phyloP scores from a whole-genome alignment of 495 filamentous ascomycete species.

The Penicillium steckii region DNA sequence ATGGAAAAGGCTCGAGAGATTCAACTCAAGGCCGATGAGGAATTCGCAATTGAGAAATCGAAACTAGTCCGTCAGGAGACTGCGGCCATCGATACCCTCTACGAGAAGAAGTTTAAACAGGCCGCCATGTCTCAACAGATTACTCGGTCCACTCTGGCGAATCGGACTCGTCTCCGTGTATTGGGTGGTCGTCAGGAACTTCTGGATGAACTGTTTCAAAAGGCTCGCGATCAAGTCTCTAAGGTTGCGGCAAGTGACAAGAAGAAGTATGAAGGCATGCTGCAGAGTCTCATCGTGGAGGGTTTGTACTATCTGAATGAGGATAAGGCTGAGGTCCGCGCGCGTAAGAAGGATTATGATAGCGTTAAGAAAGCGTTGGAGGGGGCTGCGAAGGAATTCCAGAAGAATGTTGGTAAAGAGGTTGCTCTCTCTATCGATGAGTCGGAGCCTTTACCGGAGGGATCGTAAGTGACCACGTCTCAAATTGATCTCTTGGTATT shows the following conservation, averaged over 20 bases:
- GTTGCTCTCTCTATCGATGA: constrained; percentile 73
- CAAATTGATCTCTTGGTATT: neutral
- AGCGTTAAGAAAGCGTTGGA: constrained; percentile 71
- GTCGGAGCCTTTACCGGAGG: constrained; percentile 74
- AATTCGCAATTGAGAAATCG: constrained; percentile 97
- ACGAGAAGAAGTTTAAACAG: constrained; percentile 98
- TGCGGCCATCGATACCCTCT: constrained; percentile 81
- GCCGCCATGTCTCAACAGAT: constrained; percentile 97
- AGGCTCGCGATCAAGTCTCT: constrained; percentile 64
- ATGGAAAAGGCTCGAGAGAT: constrained; percentile 96
- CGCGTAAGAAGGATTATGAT: constrained; percentile 76
- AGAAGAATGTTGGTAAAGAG: constrained; percentile 64
- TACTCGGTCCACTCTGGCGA: constrained; percentile 87
- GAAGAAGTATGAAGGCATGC: constrained; percentile 66
- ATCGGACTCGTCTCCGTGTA: constrained; percentile 89
- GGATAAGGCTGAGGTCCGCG: constrained; percentile 66
- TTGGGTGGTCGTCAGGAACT: constrained; percentile 84
- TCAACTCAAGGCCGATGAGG: constrained; percentile 94
- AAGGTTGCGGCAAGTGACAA: constrained; percentile 63
- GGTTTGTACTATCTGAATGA: constrained; percentile 86
- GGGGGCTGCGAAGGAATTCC: constrained; percentile 75
- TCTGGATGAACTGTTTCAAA: constrained; percentile 87
- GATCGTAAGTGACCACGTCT: constrained; percentile 63
- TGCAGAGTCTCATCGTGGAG: constrained; percentile 83
- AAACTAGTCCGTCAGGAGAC: constrained; percentile 97